Conservation (phyloP, 2,329 filamentous ascomycete genomes). For the Trichoderma atrobrunneum region DNA sequence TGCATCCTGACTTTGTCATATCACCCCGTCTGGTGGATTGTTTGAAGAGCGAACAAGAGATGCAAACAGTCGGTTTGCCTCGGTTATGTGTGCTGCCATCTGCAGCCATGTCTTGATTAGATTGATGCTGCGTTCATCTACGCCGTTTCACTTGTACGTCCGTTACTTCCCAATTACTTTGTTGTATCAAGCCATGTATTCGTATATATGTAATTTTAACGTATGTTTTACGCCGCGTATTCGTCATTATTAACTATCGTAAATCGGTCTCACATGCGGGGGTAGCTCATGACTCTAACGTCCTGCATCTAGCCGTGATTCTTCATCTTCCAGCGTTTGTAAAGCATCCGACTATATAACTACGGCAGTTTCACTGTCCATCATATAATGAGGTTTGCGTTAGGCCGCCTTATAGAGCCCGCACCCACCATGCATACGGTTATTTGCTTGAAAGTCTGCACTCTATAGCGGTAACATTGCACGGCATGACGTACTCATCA, state of each 20-base stretch:
- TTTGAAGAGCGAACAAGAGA: not conserved
- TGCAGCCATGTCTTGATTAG: not conserved
- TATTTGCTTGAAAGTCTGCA: not conserved
- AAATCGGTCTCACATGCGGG: not conserved
- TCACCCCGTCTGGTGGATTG: not conserved
- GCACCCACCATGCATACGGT: not conserved
- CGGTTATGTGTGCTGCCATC: not conserved
- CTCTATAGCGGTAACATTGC: not conserved
- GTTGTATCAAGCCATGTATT: not conserved
- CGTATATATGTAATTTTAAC: not conserved
- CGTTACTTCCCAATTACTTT: not conserved
- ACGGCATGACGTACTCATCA: not conserved
- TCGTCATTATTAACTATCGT: not conserved
- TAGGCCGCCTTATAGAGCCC: not conserved
- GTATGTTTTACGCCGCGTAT: not conserved
- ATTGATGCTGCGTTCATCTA: not conserved
- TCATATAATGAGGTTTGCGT: too few relatives aligned
- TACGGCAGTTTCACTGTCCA: not conserved
- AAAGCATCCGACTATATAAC: not conserved
- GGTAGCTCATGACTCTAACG: not conserved
- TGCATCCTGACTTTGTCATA: not conserved
- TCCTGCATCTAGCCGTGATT: not conserved
- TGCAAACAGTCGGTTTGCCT: not conserved
- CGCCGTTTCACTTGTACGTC: not conserved
- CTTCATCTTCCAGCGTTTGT: not conserved